Evolutionary conservation across 306 rosid genomes (phyloP).

Genomic region (Rosa lucieae): DNA sequence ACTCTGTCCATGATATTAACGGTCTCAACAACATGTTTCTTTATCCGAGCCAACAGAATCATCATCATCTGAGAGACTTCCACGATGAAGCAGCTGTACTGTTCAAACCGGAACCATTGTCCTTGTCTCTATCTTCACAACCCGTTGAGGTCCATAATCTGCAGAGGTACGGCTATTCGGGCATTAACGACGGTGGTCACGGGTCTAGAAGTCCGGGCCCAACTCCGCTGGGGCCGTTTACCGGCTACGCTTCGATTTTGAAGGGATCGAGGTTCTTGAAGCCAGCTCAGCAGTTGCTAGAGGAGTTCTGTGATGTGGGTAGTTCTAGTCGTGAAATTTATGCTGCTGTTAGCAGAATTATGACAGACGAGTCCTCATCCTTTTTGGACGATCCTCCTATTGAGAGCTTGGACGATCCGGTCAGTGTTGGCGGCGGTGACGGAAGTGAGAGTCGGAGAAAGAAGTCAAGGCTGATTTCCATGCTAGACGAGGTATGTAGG

Average conservation of each 20-base stretch:
- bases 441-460: slow-evolving; percentile 41
- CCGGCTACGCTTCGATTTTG: slow-evolving; percentile 66
- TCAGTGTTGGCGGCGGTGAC: slow-evolving; percentile 15
- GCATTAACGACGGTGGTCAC: slow-evolving; percentile 20
- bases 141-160: slow-evolving; percentile 31
- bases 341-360: slow-evolving; percentile 14
- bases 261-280: slow-evolving; percentile 74
- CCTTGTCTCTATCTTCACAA: slow-evolving; percentile 60
- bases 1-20: neutral
- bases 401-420: slow-evolving; percentile 30
- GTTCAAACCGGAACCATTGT: slow-evolving; percentile 72
- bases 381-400: slow-evolving; percentile 47
- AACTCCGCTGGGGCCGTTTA: slow-evolving; percentile 60
- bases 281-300: slow-evolving; percentile 75
- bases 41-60: neutral
- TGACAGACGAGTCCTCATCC: slow-evolving; percentile 34
- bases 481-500: slow-evolving; percentile 77
- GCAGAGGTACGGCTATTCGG: slow-evolving; percentile 41
- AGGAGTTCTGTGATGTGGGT: slow-evolving; percentile 56
- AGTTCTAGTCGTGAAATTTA: slow-evolving; percentile 33
- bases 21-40: neutral
- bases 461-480: slow-evolving; percentile 58
- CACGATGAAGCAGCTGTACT: slow-evolving; percentile 23
- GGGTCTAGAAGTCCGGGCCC: slow-evolving; percentile 42
- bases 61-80: neutral